phyloP scores from a whole-genome alignment of 371 early-diverging fungal species.

The Lichtheimia corymbifera region DNA sequence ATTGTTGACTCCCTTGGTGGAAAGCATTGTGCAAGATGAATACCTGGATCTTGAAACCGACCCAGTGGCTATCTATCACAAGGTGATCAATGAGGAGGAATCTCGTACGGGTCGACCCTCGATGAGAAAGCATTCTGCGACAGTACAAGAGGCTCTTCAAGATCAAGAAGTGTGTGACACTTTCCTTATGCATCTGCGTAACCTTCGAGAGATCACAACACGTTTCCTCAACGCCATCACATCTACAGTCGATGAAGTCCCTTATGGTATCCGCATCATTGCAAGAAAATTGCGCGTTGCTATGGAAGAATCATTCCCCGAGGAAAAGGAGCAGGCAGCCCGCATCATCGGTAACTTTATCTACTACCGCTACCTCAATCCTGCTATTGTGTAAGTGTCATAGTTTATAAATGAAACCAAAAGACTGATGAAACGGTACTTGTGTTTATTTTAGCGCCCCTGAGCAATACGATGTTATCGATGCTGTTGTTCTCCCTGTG shows the following conservation, averaged over 20 bases:
- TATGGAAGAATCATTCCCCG: constrained; percentile 82
- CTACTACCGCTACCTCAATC: constrained; percentile 96
- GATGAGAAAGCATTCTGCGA: constrained; percentile 73
- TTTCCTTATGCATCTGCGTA: constrained; percentile 74
- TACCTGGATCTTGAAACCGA: constrained; percentile 90
- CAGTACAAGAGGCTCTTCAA: constrained; percentile 79
- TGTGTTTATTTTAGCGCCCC: constrained; percentile 75
- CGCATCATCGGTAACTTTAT: constrained; percentile 92
- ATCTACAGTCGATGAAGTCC: constrained; percentile 79
- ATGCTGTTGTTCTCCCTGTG: constrained; percentile 76
- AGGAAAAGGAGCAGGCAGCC: constrained; percentile 76
- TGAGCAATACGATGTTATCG: constrained; percentile 94
- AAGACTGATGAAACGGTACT: background rate
- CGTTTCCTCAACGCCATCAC: constrained; percentile 82
- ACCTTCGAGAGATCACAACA: constrained; percentile 77
- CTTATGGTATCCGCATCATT: constrained; percentile 96
- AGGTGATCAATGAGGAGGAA: constrained; percentile 88
- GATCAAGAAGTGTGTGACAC: constrained; percentile 85
- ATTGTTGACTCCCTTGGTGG: constrained; percentile 81
- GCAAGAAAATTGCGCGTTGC: constrained; percentile 83
- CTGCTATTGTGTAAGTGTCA: constrained; percentile 86
- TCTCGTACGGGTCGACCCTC: constrained; percentile 84
- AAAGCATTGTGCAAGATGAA: constrained; percentile 72
- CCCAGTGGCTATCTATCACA: constrained; percentile 88
- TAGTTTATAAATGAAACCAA: background rate